Evolutionary conservation across 2,329 filamentous ascomycete genomes (phyloP), one percentile per base, ranked within the genome.

Genomic region (Daldinia sp.): DNA sequence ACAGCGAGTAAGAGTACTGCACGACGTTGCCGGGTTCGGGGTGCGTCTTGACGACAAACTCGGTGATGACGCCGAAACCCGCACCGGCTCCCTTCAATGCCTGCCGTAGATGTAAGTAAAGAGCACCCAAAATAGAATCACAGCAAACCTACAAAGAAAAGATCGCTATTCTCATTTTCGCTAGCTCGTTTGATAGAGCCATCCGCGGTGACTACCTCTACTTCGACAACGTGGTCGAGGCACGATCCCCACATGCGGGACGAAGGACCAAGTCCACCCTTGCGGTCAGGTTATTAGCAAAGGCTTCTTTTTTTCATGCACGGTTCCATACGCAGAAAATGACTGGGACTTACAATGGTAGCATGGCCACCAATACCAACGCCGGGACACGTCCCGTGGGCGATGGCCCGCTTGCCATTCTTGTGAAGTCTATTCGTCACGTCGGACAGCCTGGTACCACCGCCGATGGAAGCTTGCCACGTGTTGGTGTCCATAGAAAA

Each of bases 351-450:
- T 67, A 84, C 83, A 58, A 85, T 83, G 2, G 84, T 86, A 2
- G 84, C 81, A 68, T 88, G 85, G 0, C 85, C 85, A 32, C 85
- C 85, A 8, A 86, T 79, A 4, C 85, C 85, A 9, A 88, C 85
- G 4, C 81, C 81, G 0, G 85, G 85, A 61, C 86, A 88, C 1
- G 84, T 83, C 8, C 86, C 86, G 56, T 88, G 86, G 0, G 86
- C 78, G 53, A 88, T 82, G 2, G 85, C 86, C n/a, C 86, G 79
- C 25, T 79, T 78, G 4, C 84, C 85, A 54, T 82, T 78, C 6
- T 80, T 71, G 58, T 85, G 81, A 8, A 88, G 75, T 39, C 77
- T 75, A 32, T 79, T 71, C 8, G 84, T 83, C 11, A 89, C 74
- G 52, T 86, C 79, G 3, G 81, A 79, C 0, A 89, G 79, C n/a